Evolutionary conservation across 129 eudicot species (phyloP), one percentile per base, ranked within the genome.

Genomic region (Sambucus nigra): DNA sequence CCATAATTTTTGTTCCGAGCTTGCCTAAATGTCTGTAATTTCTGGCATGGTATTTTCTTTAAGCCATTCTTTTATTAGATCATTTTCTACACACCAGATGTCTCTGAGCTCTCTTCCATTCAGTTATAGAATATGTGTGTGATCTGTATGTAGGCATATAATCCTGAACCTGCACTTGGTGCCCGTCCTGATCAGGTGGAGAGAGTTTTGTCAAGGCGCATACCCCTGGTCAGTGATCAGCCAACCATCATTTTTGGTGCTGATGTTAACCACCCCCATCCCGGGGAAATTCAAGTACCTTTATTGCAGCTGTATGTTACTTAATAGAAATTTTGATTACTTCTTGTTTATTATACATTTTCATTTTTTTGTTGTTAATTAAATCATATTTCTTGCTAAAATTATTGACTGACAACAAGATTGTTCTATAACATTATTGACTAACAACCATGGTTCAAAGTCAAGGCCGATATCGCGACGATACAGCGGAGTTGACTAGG

Each of bases 211-310:
- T 74, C 94, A 42, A 69, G 94, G 77, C 76, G 94, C 35, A 86
- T 92, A 18, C 99, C 99, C 22, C 73, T 79, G 26, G 96, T 92
- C 57, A 86, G 94, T 31, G 96, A 92, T 35, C 39, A 45, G 26
- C 91, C 96, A 0, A 92, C 99, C 5, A 92, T 92, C 38, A 92
- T 92, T 13, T 92, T 92, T 69, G 99, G 99, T 72, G 99, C 99
- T 60, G 96, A 86, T 75, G 99, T 92, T 24, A 92, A 96, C 29
- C 99, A 92, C 58, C 99, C 99, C 29, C 96, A 86, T 24, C 96
- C 96, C 0, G 99, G 99, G 46, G 99, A 92, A 72, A 92, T 70
- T 86, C 96, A 4, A 92, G 96, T 46, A 96, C 99, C 12, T 92
- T 96, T 0, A 92, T 92, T 61, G 99, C 99, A 13, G 99, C 99